These are phyloP conservation scores for Capsella rubella DNA, from an alignment of 441 rosid species.

Conservation along the genomic window DNA sequence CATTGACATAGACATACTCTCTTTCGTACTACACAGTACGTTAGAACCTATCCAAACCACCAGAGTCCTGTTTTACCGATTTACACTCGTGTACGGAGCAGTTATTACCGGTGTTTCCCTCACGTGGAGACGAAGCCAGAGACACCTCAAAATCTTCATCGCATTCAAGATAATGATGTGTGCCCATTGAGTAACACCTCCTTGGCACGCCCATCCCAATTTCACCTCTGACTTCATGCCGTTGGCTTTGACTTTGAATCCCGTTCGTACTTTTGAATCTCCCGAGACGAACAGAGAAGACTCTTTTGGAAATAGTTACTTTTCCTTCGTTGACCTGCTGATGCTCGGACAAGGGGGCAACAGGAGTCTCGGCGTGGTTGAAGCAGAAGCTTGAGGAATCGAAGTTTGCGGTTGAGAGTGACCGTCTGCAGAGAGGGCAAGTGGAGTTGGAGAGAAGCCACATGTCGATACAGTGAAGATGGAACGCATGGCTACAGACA, in stretches of 20 bases:
- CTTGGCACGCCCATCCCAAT: conserved; percentile 52
- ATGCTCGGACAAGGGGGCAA: conserved; percentile 29
- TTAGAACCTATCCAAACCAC: conserved; percentile 36
- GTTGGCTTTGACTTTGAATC: conserved; percentile 28
- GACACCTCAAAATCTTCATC: conserved; percentile 55
- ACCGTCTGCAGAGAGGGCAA: conserved; percentile 76
- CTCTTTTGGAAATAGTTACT: conserved; percentile 40
- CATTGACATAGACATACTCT: conserved; percentile 71
- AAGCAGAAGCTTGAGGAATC: conserved; percentile 41
- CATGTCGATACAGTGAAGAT: conserved; percentile 68
- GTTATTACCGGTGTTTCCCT: conserved; percentile 16
- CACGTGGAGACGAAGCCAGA: conserved; percentile 35
- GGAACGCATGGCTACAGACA: conserved; percentile 76
- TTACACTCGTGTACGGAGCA: conserved; percentile 36
- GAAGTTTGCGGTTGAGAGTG: conserved; percentile 52
- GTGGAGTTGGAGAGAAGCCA: conserved; percentile 90
- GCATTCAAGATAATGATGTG: conserved; percentile 64
- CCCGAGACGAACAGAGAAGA: conserved; percentile 22
- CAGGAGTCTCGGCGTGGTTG: conserved; percentile 43
- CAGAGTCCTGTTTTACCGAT: conserved; percentile 52
- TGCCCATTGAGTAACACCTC: conserved; percentile 86
- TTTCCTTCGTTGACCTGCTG: conserved; percentile 42
- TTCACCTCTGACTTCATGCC: conserved; percentile 16
- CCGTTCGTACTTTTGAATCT: conserved; percentile 19
- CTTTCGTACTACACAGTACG: conserved; percentile 38